A percentile compares a stretch with the other conserved stretches of the same genome.
Conservation (phyloP, 225 moss, liverwort and hornwort genomes). For the Neckera pumila region DNA sequence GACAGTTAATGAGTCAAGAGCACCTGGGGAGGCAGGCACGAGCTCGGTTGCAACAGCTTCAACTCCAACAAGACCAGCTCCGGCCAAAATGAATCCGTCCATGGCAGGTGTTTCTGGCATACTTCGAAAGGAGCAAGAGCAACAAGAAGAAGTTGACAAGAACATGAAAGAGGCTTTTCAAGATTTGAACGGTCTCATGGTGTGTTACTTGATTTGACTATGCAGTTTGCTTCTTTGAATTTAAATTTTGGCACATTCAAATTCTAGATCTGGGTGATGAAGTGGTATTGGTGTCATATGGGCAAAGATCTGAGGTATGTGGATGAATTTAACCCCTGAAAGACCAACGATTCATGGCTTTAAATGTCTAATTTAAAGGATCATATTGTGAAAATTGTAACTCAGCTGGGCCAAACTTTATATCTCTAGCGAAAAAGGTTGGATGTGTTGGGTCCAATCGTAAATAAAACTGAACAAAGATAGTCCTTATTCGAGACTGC, state of each 20-base stretch:
- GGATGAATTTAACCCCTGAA: background rate
- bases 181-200: constrained; percentile 93
- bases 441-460: background rate
- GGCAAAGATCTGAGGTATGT: background rate
- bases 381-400: background rate
- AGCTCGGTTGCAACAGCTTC: constrained; percentile 13
- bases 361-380: background rate
- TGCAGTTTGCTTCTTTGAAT: background rate
- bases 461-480: background rate
- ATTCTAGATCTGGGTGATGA: background rate
- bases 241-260: background rate
- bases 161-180: constrained; percentile 93
- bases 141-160: constrained; percentile 81
- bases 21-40: constrained; percentile 21
- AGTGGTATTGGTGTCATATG: background rate
- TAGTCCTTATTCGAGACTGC: background rate
- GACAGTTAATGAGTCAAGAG: constrained; percentile 4
- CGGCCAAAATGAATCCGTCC: constrained; percentile 73
- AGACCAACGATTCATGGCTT: background rate
- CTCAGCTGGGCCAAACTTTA: background rate
- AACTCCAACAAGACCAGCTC: constrained; percentile 15
- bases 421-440: background rate
- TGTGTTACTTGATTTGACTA: constrained; percentile 1
- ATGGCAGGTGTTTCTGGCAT: constrained; percentile 98
- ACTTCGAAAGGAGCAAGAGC: constrained; percentile 85